phyloP scores from a whole-genome alignment of 768 basidiomycete species.

The Clavaria fumosa region DNA sequence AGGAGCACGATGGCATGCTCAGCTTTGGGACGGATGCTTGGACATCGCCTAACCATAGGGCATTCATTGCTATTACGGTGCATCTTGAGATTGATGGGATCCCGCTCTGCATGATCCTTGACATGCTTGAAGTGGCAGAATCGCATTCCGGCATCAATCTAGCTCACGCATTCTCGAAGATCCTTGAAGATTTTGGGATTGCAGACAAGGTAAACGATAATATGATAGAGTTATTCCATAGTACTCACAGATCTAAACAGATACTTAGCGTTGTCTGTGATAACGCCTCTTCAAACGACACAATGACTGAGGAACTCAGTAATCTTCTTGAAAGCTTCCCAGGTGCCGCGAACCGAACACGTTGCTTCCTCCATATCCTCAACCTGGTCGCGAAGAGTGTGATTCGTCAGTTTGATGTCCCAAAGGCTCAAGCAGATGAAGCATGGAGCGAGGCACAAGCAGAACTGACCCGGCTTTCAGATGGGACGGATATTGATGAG shows the following conservation, averaged over 20 bases:
- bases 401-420: no score
- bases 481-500: conserved; percentile 7
- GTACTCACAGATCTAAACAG: no score
- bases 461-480: conserved; percentile 1
- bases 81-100: conserved; percentile 20
- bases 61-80: conserved; percentile 12
- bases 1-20: conserved; percentile 17
- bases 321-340: conserved; percentile 10
- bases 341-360: conserved; percentile 10
- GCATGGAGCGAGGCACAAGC: conserved; percentile 2
- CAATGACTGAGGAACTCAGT: conserved; percentile 10
- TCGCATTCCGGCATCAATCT: conserved; percentile 23
- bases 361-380: conserved; percentile 18
- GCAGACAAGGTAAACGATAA: conserved; percentile 17
- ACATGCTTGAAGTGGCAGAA: conserved; percentile 23
- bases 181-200: conserved; percentile 23
- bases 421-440: neutral
- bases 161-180: conserved; percentile 18
- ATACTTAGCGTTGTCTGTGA: conserved; percentile 8
- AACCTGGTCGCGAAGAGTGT: conserved; percentile 20
- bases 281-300: conserved; percentile 17
- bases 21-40: conserved; percentile 15
- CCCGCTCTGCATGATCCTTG: conserved; percentile 17
- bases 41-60: conserved; percentile 9
- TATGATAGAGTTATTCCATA: no score